Evolutionary conservation across 2,329 filamentous ascomycete species (phyloP).

Genomic region (Pseudopithomyces chartarum): DNA sequence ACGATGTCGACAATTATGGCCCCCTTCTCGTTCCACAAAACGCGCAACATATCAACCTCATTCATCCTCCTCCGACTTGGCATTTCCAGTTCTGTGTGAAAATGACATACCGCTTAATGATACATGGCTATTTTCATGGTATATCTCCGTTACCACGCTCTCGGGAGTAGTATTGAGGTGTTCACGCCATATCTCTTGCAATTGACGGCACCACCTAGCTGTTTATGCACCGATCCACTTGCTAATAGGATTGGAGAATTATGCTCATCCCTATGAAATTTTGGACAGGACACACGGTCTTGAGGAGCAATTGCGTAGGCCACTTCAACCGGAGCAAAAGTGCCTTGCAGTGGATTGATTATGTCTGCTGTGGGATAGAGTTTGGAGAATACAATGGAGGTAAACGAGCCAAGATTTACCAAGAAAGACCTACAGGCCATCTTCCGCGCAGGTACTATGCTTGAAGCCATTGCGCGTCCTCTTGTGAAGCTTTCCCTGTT

Average conservation of each 20-base stretch:
- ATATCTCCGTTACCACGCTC: background rate
- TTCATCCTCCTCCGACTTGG: constrained; percentile 1
- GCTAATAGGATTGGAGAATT: too few species aligned
- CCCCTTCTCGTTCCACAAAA: background rate
- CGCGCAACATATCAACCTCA: background rate
- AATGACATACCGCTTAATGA: background rate
- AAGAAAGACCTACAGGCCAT: background rate
- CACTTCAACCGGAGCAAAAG: too few species aligned
- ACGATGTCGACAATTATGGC: background rate
- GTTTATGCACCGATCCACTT: background rate
- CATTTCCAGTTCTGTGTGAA: background rate
- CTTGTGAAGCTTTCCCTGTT: background rate
- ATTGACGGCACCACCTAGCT: background rate
- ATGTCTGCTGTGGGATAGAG: background rate
- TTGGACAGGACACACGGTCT: too few species aligned
- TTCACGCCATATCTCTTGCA: background rate
- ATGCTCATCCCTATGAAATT: too few species aligned
- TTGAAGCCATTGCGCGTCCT: background rate
- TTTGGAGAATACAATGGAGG: background rate
- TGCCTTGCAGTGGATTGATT: background rate
- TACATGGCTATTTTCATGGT: background rate
- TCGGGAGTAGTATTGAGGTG: background rate
- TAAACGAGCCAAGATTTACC: background rate
- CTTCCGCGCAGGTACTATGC: background rate
- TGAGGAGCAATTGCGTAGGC: too few species aligned